phyloP scores from a whole-genome alignment of 768 basidiomycete genomes.

The Mrakia hoshinonis region DNA sequence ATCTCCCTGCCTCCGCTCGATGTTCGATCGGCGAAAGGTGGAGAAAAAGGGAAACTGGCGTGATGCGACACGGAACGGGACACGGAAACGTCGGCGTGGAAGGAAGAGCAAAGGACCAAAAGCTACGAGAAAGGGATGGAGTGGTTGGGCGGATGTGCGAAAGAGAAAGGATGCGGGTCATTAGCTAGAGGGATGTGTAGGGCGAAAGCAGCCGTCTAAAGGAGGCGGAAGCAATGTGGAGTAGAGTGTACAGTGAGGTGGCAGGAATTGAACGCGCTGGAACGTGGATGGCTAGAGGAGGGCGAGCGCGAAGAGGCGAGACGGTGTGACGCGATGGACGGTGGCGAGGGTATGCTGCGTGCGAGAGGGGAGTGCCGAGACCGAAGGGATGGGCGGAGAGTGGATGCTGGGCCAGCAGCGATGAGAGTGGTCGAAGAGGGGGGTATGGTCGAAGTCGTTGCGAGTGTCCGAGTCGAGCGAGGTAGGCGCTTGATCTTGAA shows the following conservation, averaged over 20 bases:
- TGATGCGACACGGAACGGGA: constrained; percentile 8
- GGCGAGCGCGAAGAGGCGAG: neutral
- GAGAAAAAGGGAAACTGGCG: constrained; percentile 16
- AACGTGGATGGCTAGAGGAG: constrained; percentile 2
- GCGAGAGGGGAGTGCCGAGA: neutral
- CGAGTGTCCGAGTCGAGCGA: neutral
- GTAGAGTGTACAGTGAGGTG: constrained; percentile 1
- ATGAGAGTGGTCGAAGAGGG: neutral
- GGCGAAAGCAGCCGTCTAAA: neutral
- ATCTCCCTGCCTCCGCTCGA: constrained; percentile 24
- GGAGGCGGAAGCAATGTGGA: neutral
- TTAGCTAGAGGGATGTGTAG: neutral
- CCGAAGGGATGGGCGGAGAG: neutral
- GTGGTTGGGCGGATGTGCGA: neutral
- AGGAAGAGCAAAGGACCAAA: neutral
- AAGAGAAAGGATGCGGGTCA: neutral
- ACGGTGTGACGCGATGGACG: neutral
- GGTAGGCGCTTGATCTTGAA: neutral
- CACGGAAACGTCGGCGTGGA: constrained; percentile 1
- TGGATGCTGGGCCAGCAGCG: neutral
- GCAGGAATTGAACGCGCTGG: neutral
- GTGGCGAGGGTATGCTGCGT: constrained; percentile 1
- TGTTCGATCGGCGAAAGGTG: constrained; percentile 1
- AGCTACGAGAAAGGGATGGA: neutral
- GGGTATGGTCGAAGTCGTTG: neutral